Percentiles rank a stretch among this genome's conserved stretches.
phyloP scores from a whole-genome alignment of 192 early-diverging fungal genomes.

The Glomus cerebriforme region DNA sequence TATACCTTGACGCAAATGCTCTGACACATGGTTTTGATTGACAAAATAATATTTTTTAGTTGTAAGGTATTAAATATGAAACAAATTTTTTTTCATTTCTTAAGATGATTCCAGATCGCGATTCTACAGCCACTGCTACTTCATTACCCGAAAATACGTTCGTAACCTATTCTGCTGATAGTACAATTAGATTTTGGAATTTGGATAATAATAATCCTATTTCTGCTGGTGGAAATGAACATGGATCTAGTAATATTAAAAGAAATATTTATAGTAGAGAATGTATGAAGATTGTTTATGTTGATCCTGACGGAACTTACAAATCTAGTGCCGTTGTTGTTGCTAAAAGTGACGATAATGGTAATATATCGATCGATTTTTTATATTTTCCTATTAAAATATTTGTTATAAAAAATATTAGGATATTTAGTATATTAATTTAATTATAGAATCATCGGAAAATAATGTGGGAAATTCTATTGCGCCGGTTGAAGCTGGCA shows the following conservation, averaged over 20 bases:
- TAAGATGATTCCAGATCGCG: slow-evolving; percentile 45
- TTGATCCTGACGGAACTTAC: slow-evolving; percentile 36
- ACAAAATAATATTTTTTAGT: no score
- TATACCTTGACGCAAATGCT: no score
- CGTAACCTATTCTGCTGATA: slow-evolving; percentile 74
- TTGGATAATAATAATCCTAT: slow-evolving; percentile 45
- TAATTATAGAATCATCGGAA: slow-evolving; percentile 35
- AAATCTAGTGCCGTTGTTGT: slow-evolving; percentile 34
- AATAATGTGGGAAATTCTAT: slow-evolving; percentile 34
- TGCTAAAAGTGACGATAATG: slow-evolving; percentile 12
- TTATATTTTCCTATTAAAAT: no score
- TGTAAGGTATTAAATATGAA: no score
- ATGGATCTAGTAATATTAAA: neutral
- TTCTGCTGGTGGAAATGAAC: neutral
- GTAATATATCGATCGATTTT: neutral
- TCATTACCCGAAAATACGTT: slow-evolving; percentile 62
- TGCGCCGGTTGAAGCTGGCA: slow-evolving; percentile 56
- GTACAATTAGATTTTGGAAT: slow-evolving; percentile 81
- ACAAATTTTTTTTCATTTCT: neutral
- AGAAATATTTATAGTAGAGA: slow-evolving; percentile 29
- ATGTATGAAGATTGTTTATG: slow-evolving; percentile 38
- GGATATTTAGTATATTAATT: neutral
- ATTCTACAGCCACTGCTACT: neutral
- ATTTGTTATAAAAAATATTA: neutral
- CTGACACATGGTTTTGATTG: no score